These are phyloP conservation scores for Buxus sempervirens DNA, from an alignment of 164 flowering plant species.

Conservation along the genomic window DNA sequence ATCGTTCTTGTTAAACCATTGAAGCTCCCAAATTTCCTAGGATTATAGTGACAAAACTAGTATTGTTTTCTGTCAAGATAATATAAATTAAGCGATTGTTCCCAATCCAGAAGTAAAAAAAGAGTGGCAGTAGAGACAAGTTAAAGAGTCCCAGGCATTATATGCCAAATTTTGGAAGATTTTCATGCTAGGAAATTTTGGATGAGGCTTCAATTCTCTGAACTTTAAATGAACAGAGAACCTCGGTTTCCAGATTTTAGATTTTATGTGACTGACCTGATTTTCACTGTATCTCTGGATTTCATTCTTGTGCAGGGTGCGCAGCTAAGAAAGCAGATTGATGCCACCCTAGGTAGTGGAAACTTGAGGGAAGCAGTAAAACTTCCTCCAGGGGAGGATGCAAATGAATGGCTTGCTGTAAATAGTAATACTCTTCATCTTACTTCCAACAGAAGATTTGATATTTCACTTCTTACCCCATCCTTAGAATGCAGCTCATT, in stretches of 20 bases:
- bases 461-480: background rate
- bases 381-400: slow-evolving; percentile 99
- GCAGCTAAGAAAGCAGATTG: slow-evolving; percentile 93
- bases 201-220: background rate
- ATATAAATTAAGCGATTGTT: too few relatives aligned
- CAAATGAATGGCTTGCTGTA: slow-evolving; percentile 99
- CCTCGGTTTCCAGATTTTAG: background rate
- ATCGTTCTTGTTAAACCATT: too few relatives aligned
- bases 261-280: background rate
- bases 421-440: slow-evolving; percentile 55
- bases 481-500: background rate
- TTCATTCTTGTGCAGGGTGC: slow-evolving; percentile 65
- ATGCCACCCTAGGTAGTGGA: slow-evolving; percentile 99
- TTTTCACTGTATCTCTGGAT: background rate
- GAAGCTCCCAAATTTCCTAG: too few relatives aligned
- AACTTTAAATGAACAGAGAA: background rate
- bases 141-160: too few relatives aligned
- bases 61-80: too few relatives aligned
- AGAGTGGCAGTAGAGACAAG: too few relatives aligned
- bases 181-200: too few relatives aligned
- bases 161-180: too few relatives aligned
- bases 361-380: slow-evolving; percentile 97
- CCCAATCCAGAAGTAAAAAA: too few relatives aligned
- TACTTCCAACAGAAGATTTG: background rate
- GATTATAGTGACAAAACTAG: too few relatives aligned